Evolutionary conservation across 2,329 filamentous ascomycete genomes (phyloP).

Genomic region (Aspergillus hiratsukae): DNA sequence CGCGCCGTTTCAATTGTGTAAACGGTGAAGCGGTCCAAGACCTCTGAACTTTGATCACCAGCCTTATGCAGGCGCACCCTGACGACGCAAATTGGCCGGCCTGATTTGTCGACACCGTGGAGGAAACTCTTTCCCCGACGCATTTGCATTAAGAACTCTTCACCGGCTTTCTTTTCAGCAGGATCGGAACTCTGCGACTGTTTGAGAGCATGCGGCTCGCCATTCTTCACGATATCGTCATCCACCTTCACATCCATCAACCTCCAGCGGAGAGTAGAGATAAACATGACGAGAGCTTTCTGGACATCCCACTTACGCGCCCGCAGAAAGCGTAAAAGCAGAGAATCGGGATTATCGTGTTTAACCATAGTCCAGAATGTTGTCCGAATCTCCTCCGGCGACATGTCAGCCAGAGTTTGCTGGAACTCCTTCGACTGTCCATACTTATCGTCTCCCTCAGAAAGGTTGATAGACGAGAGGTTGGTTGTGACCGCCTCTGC

Average conservation of each 20-base stretch:
- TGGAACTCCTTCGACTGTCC: conserved; percentile 83
- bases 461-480: conserved; percentile 33
- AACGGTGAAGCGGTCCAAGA: conserved; percentile 83
- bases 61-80: conserved; percentile 75
- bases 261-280: conserved; percentile 93
- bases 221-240: conserved; percentile 74
- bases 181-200: conserved; percentile 57
- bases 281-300: conserved; percentile 86
- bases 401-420: conserved; percentile 69
- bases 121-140: conserved; percentile 90
- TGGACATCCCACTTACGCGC: conserved; percentile 96
- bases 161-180: conserved; percentile 60
- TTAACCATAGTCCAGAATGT: conserved; percentile 95
- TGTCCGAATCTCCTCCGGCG: conserved; percentile 71
- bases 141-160: conserved; percentile 78
- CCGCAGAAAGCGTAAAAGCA: conserved; percentile 75
- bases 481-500: conserved; percentile 36
- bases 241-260: conserved; percentile 80
- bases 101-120: conserved; percentile 79
- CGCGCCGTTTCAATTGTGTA: conserved; percentile 93
- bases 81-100: conserved; percentile 82
- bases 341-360: conserved; percentile 85
- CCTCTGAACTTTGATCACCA: conserved; percentile 76
- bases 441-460: conserved; percentile 79
- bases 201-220: conserved; percentile 64